Percentiles rank a stretch among this genome's conserved stretches.
phyloP scores from a whole-genome alignment of 2,329 filamentous ascomycete species.

The Camillea tinctor region DNA sequence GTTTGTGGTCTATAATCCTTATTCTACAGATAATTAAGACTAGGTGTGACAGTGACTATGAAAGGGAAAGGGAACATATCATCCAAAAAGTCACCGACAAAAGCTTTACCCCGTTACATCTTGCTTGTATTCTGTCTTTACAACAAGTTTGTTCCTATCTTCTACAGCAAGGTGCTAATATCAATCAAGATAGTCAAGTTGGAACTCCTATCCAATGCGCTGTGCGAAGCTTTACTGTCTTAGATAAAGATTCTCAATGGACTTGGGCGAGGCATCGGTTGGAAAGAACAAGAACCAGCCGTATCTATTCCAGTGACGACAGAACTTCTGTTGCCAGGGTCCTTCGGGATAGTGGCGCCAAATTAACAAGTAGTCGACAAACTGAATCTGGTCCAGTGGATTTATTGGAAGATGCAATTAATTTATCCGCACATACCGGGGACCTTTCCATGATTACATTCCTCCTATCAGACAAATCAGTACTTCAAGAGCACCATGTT shows the following conservation, averaged over 20 bases:
- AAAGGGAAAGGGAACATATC: neutral
- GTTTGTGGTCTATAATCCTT: slow-evolving; percentile 3
- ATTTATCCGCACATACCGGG: neutral
- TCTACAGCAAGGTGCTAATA: neutral
- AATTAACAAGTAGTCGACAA: too few relatives aligned
- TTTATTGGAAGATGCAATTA: too few relatives aligned
- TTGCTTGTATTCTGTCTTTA: neutral
- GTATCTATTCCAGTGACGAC: too few relatives aligned
- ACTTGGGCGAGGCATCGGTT: neutral
- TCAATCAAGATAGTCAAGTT: neutral
- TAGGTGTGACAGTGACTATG: neutral
- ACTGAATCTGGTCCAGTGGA: too few relatives aligned
- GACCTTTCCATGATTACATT: neutral
- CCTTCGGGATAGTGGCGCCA: too few relatives aligned
- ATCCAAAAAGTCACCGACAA: neutral
- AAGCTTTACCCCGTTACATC: neutral
- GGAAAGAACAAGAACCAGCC: too few relatives aligned
- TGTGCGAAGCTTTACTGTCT: neutral
- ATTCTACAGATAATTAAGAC: neutral
- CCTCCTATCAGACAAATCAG: neutral
- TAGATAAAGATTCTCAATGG: neutral
- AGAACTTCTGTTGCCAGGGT: too few relatives aligned
- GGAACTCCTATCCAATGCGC: slow-evolving; percentile 7
- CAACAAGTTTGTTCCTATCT: neutral
- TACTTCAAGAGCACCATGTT: neutral